These are phyloP conservation scores for Catharanthus roseus DNA, from an alignment of 257 asterid genomes.

Conservation along the genomic window DNA sequence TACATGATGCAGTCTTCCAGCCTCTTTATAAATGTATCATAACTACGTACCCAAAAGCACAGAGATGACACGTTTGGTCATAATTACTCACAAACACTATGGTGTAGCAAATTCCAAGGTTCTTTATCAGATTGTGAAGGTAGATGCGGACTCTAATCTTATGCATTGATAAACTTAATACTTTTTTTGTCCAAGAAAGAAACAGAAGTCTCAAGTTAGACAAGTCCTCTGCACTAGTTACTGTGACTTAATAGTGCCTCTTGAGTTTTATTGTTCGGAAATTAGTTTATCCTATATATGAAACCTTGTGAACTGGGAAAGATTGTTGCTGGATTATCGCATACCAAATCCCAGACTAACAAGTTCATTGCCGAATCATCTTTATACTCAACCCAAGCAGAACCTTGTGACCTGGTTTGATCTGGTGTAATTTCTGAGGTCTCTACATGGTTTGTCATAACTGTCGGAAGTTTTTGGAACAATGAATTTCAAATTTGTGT, in stretches of 20 bases:
- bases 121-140: not conserved
- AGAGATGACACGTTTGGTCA: too few relatives aligned
- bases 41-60: too few relatives aligned
- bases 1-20: too few relatives aligned
- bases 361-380: too few relatives aligned
- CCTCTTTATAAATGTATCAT: too few relatives aligned
- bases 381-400: not conserved
- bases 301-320: not conserved
- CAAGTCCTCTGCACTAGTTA: not conserved
- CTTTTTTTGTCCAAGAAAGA: too few relatives aligned
- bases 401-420: not conserved
- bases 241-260: not conserved
- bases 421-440: not conserved
- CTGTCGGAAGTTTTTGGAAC: not conserved
- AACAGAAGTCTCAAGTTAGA: not conserved
- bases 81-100: not conserved
- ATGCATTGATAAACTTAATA: not conserved
- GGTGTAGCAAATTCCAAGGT: not conserved
- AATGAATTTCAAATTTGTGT: not conserved
- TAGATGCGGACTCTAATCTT: not conserved
- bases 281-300: not conserved
- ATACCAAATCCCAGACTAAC: not conserved
- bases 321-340: not conserved
- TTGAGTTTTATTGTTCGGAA: not conserved
- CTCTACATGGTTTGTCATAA: not conserved